phyloP scores from a whole-genome alignment of 768 basidiomycete species.

The Hirschioporus abietinus region DNA sequence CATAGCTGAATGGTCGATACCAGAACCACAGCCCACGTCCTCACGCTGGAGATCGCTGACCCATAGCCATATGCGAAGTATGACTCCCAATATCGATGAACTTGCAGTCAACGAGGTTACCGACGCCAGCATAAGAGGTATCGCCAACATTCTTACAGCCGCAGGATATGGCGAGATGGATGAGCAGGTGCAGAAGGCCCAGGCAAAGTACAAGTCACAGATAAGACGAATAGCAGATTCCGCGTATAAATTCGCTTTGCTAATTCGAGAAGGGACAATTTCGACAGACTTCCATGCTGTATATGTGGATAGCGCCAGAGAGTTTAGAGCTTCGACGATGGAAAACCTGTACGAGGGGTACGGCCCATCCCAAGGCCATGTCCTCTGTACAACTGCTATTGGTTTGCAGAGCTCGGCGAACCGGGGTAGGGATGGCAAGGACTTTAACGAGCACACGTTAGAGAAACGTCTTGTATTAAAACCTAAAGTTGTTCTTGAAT shows the following conservation, averaged over 20 bases:
- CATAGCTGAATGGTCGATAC: slow-evolving; percentile 10
- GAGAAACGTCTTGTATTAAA: slow-evolving; percentile 58
- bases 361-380: slow-evolving; percentile 40
- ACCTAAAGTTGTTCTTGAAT: slow-evolving; percentile 76
- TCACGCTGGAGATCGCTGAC: slow-evolving; percentile 74
- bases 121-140: slow-evolving; percentile 72
- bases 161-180: slow-evolving; percentile 39
- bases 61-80: slow-evolving; percentile 58
- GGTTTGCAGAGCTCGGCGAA: slow-evolving; percentile 59
- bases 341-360: slow-evolving; percentile 60
- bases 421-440: slow-evolving; percentile 14
- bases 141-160: slow-evolving; percentile 58
- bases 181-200: slow-evolving; percentile 23
- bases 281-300: slow-evolving; percentile 71
- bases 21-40: slow-evolving; percentile 73
- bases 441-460: slow-evolving; percentile 25
- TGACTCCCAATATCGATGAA: slow-evolving; percentile 62
- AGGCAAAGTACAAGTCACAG: slow-evolving; percentile 50
- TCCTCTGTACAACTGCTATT: slow-evolving; percentile 67
- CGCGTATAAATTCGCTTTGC: slow-evolving; percentile 55
- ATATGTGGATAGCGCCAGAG: slow-evolving; percentile 47
- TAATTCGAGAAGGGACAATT: slow-evolving; percentile 70
- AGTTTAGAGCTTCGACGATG: slow-evolving; percentile 50
- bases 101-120: slow-evolving; percentile 66
- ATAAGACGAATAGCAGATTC: slow-evolving; percentile 62